A percentile compares a stretch with the other conserved stretches of the same genome.
Evolutionary conservation across 164 flowering plant species (phyloP).

Genomic region (Cinnamomum micranthum): DNA sequence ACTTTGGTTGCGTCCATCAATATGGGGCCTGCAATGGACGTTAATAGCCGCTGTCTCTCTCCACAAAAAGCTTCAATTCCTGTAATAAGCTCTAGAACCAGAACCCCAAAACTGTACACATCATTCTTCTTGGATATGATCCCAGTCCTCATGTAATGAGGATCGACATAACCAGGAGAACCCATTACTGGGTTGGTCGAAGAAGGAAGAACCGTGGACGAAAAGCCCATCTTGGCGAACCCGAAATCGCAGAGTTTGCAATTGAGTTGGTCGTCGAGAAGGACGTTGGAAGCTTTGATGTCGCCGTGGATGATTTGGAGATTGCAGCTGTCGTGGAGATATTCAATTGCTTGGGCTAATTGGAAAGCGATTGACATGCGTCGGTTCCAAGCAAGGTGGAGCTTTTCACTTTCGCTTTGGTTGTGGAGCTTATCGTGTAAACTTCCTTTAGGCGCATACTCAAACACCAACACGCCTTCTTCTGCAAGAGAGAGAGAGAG

Average conservation of each 20-base stretch:
- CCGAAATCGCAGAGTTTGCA: constrained; percentile 83
- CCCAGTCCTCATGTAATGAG: constrained; percentile 70
- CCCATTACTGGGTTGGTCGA: constrained; percentile 42
- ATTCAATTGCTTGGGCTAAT: constrained; percentile 53
- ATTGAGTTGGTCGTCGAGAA: constrained; percentile 52
- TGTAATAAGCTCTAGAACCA: constrained; percentile 59
- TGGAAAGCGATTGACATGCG: constrained; percentile 62
- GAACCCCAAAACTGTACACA: constrained; percentile 69
- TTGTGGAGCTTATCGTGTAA: constrained; percentile 59
- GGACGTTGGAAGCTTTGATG: constrained; percentile 70
- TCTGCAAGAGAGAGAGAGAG: constrained; percentile 29
- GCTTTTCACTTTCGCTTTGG: not conserved
- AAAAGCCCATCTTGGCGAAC: constrained; percentile 62
- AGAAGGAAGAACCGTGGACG: constrained; percentile 34
- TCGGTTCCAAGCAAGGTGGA: constrained; percentile 46
- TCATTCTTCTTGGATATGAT: constrained; percentile 75
- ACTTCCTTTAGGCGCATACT: constrained; percentile 51
- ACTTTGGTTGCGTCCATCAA: constrained; percentile 26
- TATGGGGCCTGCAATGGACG: constrained; percentile 22
- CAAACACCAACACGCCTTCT: constrained; percentile 60
- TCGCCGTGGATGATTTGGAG: constrained; percentile 70
- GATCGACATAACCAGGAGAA: constrained; percentile 79
- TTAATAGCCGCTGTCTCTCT: constrained; percentile 34
- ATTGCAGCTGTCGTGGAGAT: constrained; percentile 53
- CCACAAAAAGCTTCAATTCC: constrained; percentile 60